Evolutionary conservation across 2,329 filamentous ascomycete species (phyloP).

Genomic region (Claviceps humidiphila): DNA sequence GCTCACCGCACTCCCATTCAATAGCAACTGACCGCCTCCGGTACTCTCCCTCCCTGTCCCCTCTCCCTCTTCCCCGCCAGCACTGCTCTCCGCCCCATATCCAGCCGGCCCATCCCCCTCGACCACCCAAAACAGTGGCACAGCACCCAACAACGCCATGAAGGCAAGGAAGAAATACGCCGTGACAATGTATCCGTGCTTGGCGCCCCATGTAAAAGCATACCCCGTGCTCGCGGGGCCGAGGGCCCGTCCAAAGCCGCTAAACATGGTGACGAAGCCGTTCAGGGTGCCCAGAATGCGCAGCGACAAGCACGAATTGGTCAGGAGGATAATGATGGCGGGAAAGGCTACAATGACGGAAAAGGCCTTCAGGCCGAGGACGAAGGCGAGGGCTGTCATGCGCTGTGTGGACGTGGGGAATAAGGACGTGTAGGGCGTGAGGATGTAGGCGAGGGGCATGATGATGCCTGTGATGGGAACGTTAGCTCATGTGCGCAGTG

Average conservation of each 20-base stretch:
- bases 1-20: slow-evolving; percentile 13
- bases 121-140: slow-evolving; percentile 62
- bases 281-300: slow-evolving; percentile 74
- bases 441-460: slow-evolving; percentile 63
- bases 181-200: slow-evolving; percentile 60
- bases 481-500: neutral
- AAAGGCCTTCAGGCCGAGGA: slow-evolving; percentile 64
- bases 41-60: slow-evolving; percentile 4
- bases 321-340: slow-evolving; percentile 78
- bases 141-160: slow-evolving; percentile 49
- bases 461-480: slow-evolving; percentile 33
- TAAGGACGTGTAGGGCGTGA: slow-evolving; percentile 71
- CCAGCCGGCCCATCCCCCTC: slow-evolving; percentile 55
- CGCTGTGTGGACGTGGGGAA: slow-evolving; percentile 34
- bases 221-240: slow-evolving; percentile 65
- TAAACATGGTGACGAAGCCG: slow-evolving; percentile 74
- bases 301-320: slow-evolving; percentile 68
- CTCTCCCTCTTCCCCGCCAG: slow-evolving; percentile 22
- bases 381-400: slow-evolving; percentile 45
- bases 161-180: slow-evolving; percentile 69
- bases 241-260: slow-evolving; percentile 63
- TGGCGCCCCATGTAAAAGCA: slow-evolving; percentile 64
- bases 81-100: slow-evolving; percentile 16
- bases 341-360: slow-evolving; percentile 78
- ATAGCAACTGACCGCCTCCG: slow-evolving; percentile 10